Evolutionary conservation across 306 rosid species (phyloP).

Genomic region (Potentilla sterilis): DNA sequence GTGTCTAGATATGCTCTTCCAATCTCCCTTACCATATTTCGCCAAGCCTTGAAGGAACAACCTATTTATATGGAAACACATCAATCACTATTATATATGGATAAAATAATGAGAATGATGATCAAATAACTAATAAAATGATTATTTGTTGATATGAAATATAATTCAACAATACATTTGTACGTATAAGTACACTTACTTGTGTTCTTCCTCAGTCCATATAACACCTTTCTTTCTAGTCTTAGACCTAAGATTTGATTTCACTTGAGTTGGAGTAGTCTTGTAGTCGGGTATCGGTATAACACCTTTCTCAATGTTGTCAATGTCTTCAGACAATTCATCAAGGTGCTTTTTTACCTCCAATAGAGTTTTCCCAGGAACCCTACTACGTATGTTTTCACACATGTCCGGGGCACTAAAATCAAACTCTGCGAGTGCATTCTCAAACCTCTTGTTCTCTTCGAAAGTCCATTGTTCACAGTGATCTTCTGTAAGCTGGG

Average conservation of each 20-base stretch:
- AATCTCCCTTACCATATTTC: conserved; percentile 18
- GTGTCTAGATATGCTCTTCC: conserved; percentile 14
- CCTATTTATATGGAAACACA: background rate
- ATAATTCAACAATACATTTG: background rate
- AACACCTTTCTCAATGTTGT: conserved; percentile 13
- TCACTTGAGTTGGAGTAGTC: background rate
- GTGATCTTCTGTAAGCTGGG: no score
- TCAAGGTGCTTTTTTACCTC: background rate
- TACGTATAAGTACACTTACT: background rate
- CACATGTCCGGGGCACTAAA: background rate
- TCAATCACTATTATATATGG: background rate
- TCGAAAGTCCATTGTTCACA: no score
- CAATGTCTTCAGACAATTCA: background rate
- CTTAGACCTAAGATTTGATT: background rate
- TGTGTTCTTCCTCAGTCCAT: conserved; percentile 10
- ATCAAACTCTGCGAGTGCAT: background rate
- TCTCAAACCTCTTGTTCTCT: conserved; percentile 6
- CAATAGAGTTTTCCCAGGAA: conserved; percentile 8
- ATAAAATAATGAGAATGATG: no score
- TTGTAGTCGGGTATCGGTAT: conserved; percentile 10
- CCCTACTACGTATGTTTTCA: background rate
- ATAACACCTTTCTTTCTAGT: background rate
- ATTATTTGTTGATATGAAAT: background rate
- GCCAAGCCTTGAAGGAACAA: conserved; percentile 6
- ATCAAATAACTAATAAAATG: background rate